Evolutionary conservation across 1,284 basidiomycete genomes (phyloP).

Genomic region (Athelia psychrophila): DNA sequence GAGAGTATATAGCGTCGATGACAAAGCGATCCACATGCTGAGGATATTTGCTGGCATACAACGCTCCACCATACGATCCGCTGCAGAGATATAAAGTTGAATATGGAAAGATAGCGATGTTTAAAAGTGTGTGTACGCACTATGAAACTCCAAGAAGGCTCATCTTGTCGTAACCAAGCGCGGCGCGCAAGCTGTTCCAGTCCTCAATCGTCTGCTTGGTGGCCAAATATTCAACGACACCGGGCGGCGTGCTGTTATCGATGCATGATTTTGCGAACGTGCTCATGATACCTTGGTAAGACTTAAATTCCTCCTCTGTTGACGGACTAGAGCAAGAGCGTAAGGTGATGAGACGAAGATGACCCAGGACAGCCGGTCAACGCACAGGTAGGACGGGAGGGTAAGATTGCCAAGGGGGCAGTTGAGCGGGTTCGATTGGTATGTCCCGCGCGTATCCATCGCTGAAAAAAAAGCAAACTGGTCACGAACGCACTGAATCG

Average conservation of each 20-base stretch:
- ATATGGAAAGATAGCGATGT: too few relatives aligned
- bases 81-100: conserved; percentile 1
- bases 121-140: conserved; percentile 1
- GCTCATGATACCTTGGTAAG: conserved; percentile 7
- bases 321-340: conserved; percentile 6
- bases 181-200: conserved; percentile 11
- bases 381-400: background rate
- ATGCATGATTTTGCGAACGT: conserved; percentile 7
- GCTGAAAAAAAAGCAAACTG: background rate
- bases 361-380: background rate
- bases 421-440: background rate
- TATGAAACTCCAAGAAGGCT: conserved; percentile 12
- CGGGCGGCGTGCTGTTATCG: conserved; percentile 9
- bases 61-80: conserved; percentile 10
- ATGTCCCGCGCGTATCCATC: background rate
- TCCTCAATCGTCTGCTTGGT: conserved; percentile 13
- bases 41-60: conserved; percentile 10
- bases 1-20: conserved; percentile 11
- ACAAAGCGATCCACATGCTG: conserved; percentile 11
- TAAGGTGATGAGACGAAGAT: background rate
- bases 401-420: background rate
- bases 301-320: conserved; percentile 10
- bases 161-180: conserved; percentile 13
- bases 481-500: background rate
- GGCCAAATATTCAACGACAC: conserved; percentile 12